Base-by-base conservation (phyloP, 108 stramenopile genomes). In the Pseudonitzschia delicatissima region DNA sequence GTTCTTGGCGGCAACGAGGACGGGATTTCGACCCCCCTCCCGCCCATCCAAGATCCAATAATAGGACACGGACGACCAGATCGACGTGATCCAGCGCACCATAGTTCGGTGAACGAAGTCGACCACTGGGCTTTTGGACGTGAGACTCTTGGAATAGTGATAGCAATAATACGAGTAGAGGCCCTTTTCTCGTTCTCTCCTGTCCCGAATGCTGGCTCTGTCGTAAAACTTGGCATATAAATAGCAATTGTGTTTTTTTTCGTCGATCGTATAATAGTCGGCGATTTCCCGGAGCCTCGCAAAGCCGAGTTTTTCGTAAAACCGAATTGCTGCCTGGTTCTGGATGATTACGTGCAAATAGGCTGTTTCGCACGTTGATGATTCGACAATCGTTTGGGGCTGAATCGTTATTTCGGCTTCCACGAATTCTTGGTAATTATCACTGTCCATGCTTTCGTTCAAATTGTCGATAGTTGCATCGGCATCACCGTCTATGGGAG, bases 211-310 rank as follows among this genome's bases (percentile, higher is more conserved):
- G 47, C 47, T 48, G 20, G 55, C 8, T 25, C 55, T 23, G 50
- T 93, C 79, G 74, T 82, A 87, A 62, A 85, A 93, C 33, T 85
- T 80, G 21, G 89, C 87, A 70, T 90, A 93, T 20, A 93, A 76
- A 70, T 68, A 93, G 59, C 87, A 93, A 61, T 78, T 76, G 71
- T 86, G 73, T 18, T 76, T 67, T 39, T 82, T 65, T 7, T 70
- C 77, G 52, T 87, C 73, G 57, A 93, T 93, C 4, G 73, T 75
- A 67, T 93, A 93, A 49, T 93, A 93, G 28, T 88, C 81, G 62
- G 68, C 25, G 52, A 93, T 90, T 59, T 83, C 82, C 57, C 79
- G 78, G 27, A 90, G 82, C 53, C 80, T 75, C 59, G 64, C 77
- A 64, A 93, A 93, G 13, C 82, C 84, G 21, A 88, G 65, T 34